Conservation (phyloP, 768 basidiomycete genomes). For the Xerocomus brunneocitrinus region DNA sequence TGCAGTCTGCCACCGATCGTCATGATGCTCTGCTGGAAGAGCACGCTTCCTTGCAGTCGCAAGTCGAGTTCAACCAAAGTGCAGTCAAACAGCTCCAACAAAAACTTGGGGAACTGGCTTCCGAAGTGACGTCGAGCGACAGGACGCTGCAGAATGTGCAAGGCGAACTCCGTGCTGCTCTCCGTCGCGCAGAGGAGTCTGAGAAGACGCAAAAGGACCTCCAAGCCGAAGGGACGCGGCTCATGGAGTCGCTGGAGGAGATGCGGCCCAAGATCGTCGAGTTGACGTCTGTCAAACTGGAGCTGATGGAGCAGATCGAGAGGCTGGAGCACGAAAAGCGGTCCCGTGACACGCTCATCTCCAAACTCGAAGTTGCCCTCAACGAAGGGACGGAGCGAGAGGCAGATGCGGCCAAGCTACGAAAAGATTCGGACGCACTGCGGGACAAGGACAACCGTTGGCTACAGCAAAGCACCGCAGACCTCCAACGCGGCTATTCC, state of each 20-base stretch:
- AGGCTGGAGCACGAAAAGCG: conserved; percentile 49
- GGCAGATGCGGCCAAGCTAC: conserved; percentile 41
- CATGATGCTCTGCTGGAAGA: conserved; percentile 46
- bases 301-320: conserved; percentile 62
- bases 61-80: conserved; percentile 42
- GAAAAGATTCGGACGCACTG: conserved; percentile 41
- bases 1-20: conserved; percentile 43
- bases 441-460: conserved; percentile 51
- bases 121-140: conserved; percentile 48
- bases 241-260: conserved; percentile 80
- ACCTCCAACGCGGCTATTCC: conserved; percentile 58
- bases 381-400: conserved; percentile 51
- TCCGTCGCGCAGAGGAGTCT: conserved; percentile 68
- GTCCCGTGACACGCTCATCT: conserved; percentile 53
- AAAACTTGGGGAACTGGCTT: conserved; percentile 51
- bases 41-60: conserved; percentile 45
- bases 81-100: conserved; percentile 52
- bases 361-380: conserved; percentile 56
- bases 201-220: conserved; percentile 68
- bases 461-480: conserved; percentile 46
- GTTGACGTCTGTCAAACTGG: conserved; percentile 66
- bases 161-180: conserved; percentile 60
- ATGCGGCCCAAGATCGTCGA: conserved; percentile 84
- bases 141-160: conserved; percentile 59
- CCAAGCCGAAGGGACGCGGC: conserved; percentile 70